Evolutionary conservation across 768 basidiomycete species (phyloP).

Genomic region (Mycena kentingensis): DNA sequence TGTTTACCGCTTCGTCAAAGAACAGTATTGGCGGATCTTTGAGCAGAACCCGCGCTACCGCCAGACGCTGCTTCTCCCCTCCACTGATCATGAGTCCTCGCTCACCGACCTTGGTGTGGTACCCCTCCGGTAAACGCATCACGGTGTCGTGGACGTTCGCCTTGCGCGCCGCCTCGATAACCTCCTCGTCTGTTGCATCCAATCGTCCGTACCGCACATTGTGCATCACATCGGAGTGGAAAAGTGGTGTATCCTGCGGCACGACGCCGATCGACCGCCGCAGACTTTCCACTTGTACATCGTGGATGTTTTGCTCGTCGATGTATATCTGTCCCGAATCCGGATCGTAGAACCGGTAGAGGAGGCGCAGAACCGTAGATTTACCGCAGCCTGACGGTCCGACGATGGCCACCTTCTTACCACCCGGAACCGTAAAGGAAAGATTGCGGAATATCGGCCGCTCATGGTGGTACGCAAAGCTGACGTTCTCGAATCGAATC

Average conservation of each 20-base stretch:
- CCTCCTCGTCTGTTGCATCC: constrained; percentile 87
- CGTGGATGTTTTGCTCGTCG: constrained; percentile 84
- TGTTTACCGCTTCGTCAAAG: constrained; percentile 94
- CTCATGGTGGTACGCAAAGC: constrained; percentile 88
- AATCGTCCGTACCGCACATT: constrained; percentile 93
- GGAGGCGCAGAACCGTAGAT: constrained; percentile 91
- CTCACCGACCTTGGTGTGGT: constrained; percentile 91
- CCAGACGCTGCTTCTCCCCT: constrained; percentile 96
- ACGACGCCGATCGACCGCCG: constrained; percentile 86
- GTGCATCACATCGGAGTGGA: constrained; percentile 94
- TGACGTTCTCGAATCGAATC: constrained; percentile 90
- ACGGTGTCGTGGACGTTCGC: constrained; percentile 89
- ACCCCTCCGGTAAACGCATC: constrained; percentile 79
- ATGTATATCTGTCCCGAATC: constrained; percentile 76
- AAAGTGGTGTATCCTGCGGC: constrained; percentile 96
- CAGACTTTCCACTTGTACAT: constrained; percentile 70
- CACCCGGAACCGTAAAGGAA: constrained; percentile 90
- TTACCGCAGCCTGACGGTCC: constrained; percentile 98
- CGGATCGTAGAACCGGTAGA: constrained; percentile 94
- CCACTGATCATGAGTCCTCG: constrained; percentile 97
- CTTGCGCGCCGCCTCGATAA: constrained; percentile 76
- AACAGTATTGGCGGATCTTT: constrained; percentile 96
- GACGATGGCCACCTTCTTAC: constrained; percentile 96
- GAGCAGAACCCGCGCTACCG: constrained; percentile 87
- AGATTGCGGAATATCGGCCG: constrained; percentile 89